Percentiles rank a stretch among this genome's conserved stretches.
Conservation (phyloP, 148 eudicot species). For the Bassia scoparia region DNA sequence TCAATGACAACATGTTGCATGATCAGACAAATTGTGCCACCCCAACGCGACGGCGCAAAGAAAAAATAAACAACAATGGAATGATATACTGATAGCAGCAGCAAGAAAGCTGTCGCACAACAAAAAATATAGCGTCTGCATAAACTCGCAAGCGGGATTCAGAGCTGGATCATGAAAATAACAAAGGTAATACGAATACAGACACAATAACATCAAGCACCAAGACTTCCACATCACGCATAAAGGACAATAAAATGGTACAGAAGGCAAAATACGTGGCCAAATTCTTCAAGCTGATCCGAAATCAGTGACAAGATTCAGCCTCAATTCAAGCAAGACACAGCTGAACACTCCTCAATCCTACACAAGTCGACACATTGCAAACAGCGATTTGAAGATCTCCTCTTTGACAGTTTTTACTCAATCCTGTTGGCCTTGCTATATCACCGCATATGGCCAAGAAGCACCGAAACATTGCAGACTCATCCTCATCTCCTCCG, state of each 20-base stretch:
- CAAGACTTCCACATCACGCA: constrained; percentile 6
- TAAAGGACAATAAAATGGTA: too few species aligned
- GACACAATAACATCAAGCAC: constrained; percentile 15
- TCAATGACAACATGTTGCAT: not conserved
- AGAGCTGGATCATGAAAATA: constrained; percentile 5
- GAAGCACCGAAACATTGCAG: constrained; percentile 90
- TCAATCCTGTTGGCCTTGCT: constrained; percentile 87
- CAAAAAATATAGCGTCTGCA: not conserved
- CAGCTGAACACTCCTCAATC: constrained; percentile 86
- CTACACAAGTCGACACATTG: constrained; percentile 98
- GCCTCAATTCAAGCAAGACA: constrained; percentile 84
- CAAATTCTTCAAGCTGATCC: constrained; percentile 64
- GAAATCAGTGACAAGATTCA: constrained; percentile 79
- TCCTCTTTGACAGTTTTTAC: constrained; percentile 98
- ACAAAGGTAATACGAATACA: constrained; percentile 10
- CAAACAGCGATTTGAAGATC: constrained; percentile 81
- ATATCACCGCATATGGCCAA: constrained; percentile 94
- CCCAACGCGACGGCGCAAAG: not conserved
- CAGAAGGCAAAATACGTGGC: too few species aligned
- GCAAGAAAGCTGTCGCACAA: not conserved
- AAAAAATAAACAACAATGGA: not conserved
- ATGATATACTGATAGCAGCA: not conserved
- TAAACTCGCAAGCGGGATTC: not conserved
- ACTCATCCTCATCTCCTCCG: constrained; percentile 99
- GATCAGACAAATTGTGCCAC: not conserved